Evolutionary conservation across 768 basidiomycete species (phyloP), one percentile per base, ranked within the genome.

Genomic region (Termitomyces sp.): DNA sequence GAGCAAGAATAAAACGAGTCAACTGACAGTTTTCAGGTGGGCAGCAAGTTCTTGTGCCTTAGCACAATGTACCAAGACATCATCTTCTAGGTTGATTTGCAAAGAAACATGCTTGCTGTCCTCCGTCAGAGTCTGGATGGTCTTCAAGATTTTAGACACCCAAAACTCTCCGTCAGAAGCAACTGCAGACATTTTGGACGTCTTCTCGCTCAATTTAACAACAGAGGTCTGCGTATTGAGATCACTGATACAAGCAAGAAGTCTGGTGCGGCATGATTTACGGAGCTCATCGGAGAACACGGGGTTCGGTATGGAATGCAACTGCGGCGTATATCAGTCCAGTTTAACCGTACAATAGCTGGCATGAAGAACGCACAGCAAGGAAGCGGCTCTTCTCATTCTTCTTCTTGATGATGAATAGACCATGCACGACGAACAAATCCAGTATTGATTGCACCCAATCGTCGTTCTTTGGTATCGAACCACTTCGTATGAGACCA

Each of bases 401-500:
- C 67, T 83, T 84, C 72, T 91, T 94, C 63, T 80, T 80, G 61
- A 93, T 72, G 20, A 80, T 69, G 68, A 93, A 97, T 46, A 96
- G 79, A 0, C 93, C 94, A 59, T 97, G 79, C 7, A 93, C 80
- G 59, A 81, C 71, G 43, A 97, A 76, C 82, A 93, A 97, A 59
- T 95, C 85, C 27, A 98, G 76, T 54, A 94, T 73, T 12, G 77
- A 73, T 55, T 80, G 76, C 20, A 95, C 76, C 86, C 92, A 94
- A 36, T 77, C 77, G 67, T 96, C 94, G 43, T 79, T 78, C 67
- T 91, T 94, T 4, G 88, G 90, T 47, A 95, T 81, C 1, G 84
- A 79, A 13, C 85, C 83, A 66, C 93, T 94, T 42, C 87, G 86
- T 61, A 95, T 75, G 31, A 97, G 82, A 4, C 83, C 79, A 14